These are phyloP conservation scores for Cyclotella kingstonii DNA, from an alignment of 108 stramenopile species.

Conservation along the genomic window DNA sequence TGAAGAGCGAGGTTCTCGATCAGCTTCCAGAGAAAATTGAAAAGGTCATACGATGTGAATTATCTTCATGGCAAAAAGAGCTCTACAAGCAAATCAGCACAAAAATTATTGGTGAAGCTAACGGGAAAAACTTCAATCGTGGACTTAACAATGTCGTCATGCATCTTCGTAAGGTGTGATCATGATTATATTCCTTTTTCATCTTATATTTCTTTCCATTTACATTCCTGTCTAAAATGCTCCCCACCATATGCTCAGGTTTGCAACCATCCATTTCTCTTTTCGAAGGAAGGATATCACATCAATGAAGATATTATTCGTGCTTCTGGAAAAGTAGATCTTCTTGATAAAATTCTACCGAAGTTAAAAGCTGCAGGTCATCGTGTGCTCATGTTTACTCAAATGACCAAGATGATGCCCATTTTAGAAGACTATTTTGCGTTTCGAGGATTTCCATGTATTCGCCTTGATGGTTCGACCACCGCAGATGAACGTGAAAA, in stretches of 20 bases:
- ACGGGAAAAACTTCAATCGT: constrained; percentile 46
- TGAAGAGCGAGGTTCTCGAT: constrained; percentile 86
- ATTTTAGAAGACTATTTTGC: constrained; percentile 93
- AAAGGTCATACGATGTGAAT: constrained; percentile 80
- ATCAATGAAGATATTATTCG: constrained; percentile 80
- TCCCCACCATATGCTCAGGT: background rate
- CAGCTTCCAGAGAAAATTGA: constrained; percentile 92
- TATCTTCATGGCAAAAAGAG: constrained; percentile 85
- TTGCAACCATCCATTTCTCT: constrained; percentile 89
- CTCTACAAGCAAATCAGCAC: constrained; percentile 82
- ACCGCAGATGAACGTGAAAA: constrained; percentile 90
- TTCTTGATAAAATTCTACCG: constrained; percentile 92
- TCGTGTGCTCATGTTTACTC: constrained; percentile 93
- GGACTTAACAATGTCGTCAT: constrained; percentile 89
- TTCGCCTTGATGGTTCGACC: constrained; percentile 91
- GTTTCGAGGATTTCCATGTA: constrained; percentile 65
- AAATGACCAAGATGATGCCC: constrained; percentile 94
- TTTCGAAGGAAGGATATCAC: constrained; percentile 76
- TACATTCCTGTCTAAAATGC: background rate
- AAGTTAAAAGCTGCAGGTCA: constrained; percentile 89
- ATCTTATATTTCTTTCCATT: background rate
- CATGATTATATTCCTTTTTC: background rate
- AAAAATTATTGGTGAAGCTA: constrained; percentile 67
- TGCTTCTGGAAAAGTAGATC: constrained; percentile 87
- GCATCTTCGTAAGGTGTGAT: constrained; percentile 86